These are phyloP conservation scores for Kodamaea leandrae DNA, from an alignment of 805 yeast genomes.

Conservation along the genomic window DNA sequence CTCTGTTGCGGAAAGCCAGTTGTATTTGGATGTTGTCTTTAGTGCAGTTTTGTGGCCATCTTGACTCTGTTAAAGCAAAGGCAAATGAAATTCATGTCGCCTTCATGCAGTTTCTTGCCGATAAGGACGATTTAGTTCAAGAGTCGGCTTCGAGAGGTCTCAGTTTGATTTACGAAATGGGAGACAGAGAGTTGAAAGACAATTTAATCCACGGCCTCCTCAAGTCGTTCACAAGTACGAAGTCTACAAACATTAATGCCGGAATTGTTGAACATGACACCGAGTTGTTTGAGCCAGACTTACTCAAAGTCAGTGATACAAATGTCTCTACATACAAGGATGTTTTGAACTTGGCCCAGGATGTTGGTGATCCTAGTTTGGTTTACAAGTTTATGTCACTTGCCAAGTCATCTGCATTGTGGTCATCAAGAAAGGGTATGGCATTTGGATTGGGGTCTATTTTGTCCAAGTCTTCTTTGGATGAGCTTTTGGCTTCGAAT, in stretches of 20 bases:
- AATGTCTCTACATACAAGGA: conserved; percentile 91
- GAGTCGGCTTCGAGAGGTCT: conserved; percentile 91
- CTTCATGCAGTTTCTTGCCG: conserved; percentile 77
- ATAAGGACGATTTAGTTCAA: conserved; percentile 82
- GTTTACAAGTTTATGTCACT: conserved; percentile 93
- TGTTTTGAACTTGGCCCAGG: conserved; percentile 82
- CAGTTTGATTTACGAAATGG: conserved; percentile 75
- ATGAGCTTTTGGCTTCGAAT: conserved; percentile 56
- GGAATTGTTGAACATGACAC: conserved; percentile 80
- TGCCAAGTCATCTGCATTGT: conserved; percentile 80
- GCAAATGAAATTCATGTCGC: conserved; percentile 66
- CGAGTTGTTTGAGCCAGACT: conserved; percentile 79
- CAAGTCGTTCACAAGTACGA: conserved; percentile 73
- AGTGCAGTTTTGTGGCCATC: conserved; percentile 67
- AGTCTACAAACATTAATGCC: conserved; percentile 47
- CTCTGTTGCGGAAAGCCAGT: conserved; percentile 67
- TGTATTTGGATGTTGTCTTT: conserved; percentile 85
- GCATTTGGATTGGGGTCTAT: conserved; percentile 91
- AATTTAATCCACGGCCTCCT: conserved; percentile 70
- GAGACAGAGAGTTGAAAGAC: conserved; percentile 65
- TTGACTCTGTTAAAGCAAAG: conserved; percentile 34
- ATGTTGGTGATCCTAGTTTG: conserved; percentile 91
- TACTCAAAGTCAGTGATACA: conserved; percentile 75
- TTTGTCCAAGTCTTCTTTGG: conserved; percentile 72
- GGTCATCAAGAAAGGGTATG: conserved; percentile 92